Conservation (phyloP, 2,329 filamentous ascomycete species). For the Chalaropsis ovoidea region DNA sequence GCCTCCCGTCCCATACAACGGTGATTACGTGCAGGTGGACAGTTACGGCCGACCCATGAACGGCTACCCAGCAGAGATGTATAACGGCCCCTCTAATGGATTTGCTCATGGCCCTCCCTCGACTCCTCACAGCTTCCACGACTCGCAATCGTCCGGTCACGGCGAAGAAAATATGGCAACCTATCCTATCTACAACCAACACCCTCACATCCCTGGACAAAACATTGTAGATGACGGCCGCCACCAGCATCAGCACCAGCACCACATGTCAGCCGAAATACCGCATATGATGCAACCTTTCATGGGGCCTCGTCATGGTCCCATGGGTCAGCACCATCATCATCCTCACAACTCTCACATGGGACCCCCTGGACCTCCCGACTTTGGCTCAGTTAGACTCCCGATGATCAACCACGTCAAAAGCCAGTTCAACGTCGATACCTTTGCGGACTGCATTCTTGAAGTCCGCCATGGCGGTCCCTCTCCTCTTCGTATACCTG, state of each 20-base stretch:
- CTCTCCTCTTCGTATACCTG: conserved; percentile 38
- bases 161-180: conserved; percentile 35
- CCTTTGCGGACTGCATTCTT: conserved; percentile 36
- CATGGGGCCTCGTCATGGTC: conserved; percentile 30
- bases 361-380: conserved; percentile 34
- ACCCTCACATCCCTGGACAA: conserved; percentile 26
- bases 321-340: conserved; percentile 29
- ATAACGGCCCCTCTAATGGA: conserved; percentile 19
- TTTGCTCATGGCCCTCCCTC: conserved; percentile 40
- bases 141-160: conserved; percentile 47
- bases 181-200: conserved; percentile 19
- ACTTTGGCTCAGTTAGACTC: conserved; percentile 41
- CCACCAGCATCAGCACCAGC: conserved; percentile 20
- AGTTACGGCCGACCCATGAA: conserved; percentile 34
- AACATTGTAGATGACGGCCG: conserved; percentile 31
- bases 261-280: conserved; percentile 30
- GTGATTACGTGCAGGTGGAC: conserved; percentile 35
- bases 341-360: conserved; percentile 27
- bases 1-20: conserved; percentile 34
- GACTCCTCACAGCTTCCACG: conserved; percentile 51
- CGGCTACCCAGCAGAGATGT: conserved; percentile 25
- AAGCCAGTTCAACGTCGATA: conserved; percentile 32
- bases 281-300: conserved; percentile 32
- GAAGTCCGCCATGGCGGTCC: conserved; percentile 36
- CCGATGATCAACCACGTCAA: conserved; percentile 33